Base-by-base conservation (phyloP, 2,329 filamentous ascomycete genomes). In the Clarireedia paspali region DNA sequence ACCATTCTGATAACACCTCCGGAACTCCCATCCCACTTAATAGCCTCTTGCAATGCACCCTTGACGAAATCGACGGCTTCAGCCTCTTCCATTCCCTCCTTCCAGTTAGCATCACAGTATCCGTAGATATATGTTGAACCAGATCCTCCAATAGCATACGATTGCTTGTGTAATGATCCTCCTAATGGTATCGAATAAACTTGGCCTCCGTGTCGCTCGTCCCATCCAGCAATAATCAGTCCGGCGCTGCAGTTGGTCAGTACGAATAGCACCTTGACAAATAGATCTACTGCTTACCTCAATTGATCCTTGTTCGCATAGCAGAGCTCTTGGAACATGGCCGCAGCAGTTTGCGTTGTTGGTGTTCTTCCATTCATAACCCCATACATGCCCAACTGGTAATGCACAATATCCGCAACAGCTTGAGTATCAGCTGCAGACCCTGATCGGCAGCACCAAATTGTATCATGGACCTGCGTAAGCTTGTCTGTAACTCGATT, bases 111-210 rank as follows among this genome's bases (percentile, higher is more conserved):
- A 71, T 99, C 92, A 71, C 91, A 97, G 80, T 95, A 97, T 66
- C 94, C 94, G 78, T 97, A 99, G 74, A 99, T 99, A 78, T 99
- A 99, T 60, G 94, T 97, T 66, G 92, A 97, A 44, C 94, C 94
- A 20, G 92, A 97, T 47, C 94, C 94, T 65, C 91, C 91, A 68
- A 99, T 99, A 45, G 94, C 84, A 70, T 96, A 99, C 17, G 91
- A 72, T 72, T 96, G 91, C 80, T 97, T 96, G 84, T 99, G 94
- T 66, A 99, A 83, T 50, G 94, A 97, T 56, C 94, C 94, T 66
- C 94, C 94, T 42, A 97, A 81, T 3, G 94, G 94, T 71, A 99
- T 96, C 67, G 89, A 94, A 78, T 96, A 99, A 62, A 99, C 92
- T 72, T 97, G 91, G 50, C 94, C 94, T 63, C 94, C 94, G 72